A percentile compares a stretch with the other conserved stretches of the same genome.
These are phyloP conservation scores for Starmerella sp. DNA, from an alignment of 805 yeast species.

Conservation along the genomic window DNA sequence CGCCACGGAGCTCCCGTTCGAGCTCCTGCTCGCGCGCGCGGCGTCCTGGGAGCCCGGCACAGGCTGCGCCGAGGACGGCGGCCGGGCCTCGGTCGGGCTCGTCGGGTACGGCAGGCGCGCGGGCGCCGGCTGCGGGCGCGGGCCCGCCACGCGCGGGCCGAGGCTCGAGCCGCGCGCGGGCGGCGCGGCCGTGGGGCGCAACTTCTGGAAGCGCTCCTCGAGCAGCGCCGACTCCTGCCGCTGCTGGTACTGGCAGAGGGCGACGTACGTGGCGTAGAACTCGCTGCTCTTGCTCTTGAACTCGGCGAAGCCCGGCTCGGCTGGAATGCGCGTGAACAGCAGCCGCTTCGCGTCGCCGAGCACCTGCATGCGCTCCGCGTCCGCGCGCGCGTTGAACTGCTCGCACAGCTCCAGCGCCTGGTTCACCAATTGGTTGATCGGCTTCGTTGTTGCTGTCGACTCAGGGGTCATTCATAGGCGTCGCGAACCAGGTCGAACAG, in stretches of 20 bases:
- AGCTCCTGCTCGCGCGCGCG: too few species aligned
- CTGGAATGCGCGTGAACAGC: conserved; percentile 12
- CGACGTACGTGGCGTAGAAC: conserved; percentile 8
- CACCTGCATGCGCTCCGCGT: conserved; percentile 3
- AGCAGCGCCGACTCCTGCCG: conserved; percentile 9
- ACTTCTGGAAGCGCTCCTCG: conserved; percentile 16
- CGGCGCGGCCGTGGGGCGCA: conserved; percentile 7
- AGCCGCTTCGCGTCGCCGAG: conserved; percentile 9
- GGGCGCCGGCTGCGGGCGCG: too few species aligned
- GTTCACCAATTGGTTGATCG: conserved; percentile 8
- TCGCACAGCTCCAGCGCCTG: conserved; percentile 14
- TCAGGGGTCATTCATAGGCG: conserved; percentile 11
- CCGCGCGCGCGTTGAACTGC: conserved; percentile 4
- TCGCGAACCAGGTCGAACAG: background rate
- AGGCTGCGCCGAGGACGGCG: background rate
- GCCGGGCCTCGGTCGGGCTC: background rate
- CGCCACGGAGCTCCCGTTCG: too few species aligned
- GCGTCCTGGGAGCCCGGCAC: too few species aligned
- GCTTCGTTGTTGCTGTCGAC: conserved; percentile 1
- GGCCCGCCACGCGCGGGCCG: background rate
- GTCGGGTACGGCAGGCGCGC: conserved; percentile 5
- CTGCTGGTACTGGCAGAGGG: conserved; percentile 5
- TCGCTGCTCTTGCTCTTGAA: conserved; percentile 4
- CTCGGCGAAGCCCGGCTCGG: conserved; percentile 9
- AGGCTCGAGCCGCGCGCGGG: conserved; percentile 6